Conservation (phyloP, 352 stramenopile species). For the Pythium guiyangense region DNA sequence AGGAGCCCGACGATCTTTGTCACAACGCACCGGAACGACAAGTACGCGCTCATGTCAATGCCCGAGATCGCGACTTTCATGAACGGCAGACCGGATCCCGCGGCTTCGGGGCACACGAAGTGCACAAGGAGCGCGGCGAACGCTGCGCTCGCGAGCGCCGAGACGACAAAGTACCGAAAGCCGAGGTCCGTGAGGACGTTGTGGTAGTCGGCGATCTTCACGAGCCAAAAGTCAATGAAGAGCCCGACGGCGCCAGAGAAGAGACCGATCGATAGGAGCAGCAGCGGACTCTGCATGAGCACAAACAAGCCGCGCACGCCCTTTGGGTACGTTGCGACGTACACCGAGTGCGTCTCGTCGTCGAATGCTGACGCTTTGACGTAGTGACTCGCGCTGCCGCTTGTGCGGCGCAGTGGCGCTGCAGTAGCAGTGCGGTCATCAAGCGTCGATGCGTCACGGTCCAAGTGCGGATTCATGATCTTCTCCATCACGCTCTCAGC, state of each 20-base stretch:
- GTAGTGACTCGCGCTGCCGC: constrained; percentile 16
- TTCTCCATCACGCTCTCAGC: constrained; percentile 66
- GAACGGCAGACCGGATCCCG: constrained; percentile 69
- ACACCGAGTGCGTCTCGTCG: constrained; percentile 72
- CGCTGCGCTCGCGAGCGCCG: constrained; percentile 37
- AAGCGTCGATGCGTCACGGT: constrained; percentile 30
- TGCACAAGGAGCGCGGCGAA: constrained; percentile 54
- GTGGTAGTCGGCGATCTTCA: constrained; percentile 59
- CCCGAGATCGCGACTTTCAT: constrained; percentile 84
- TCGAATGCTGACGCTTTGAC: constrained; percentile 60
- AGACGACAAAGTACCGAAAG: constrained; percentile 57
- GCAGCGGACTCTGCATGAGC: constrained; percentile 61
- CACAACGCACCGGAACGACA: constrained; percentile 64
- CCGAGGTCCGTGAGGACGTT: constrained; percentile 44
- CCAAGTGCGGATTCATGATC: constrained; percentile 68
- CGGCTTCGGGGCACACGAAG: constrained; percentile 59
- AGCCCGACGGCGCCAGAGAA: constrained; percentile 66
- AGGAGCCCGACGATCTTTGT: constrained; percentile 73
- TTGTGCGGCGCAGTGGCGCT: not conserved
- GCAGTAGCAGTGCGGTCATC: not conserved
- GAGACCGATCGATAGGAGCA: constrained; percentile 60
- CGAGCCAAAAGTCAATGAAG: constrained; percentile 58
- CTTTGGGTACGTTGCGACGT: constrained; percentile 56
- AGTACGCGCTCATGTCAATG: constrained; percentile 72
- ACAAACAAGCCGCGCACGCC: constrained; percentile 58